A percentile compares a stretch with the other conserved stretches of the same genome.
These are phyloP conservation scores for Naematelia aurantialba DNA, from an alignment of 768 basidiomycete genomes.

Conservation along the genomic window DNA sequence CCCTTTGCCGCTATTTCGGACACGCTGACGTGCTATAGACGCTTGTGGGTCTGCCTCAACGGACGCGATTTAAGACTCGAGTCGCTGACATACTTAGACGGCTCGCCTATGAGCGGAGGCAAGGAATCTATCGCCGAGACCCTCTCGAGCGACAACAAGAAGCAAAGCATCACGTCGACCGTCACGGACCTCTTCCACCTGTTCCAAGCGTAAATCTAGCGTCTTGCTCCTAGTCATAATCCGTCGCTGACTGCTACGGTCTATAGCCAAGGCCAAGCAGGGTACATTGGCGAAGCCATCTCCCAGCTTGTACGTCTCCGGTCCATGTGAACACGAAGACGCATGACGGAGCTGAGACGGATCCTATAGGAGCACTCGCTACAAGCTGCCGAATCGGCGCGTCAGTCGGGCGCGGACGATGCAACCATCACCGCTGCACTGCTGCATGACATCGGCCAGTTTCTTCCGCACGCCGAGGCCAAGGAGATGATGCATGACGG, in stretches of 20 bases:
- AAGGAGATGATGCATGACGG: conserved; percentile 10
- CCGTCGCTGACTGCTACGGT: not conserved
- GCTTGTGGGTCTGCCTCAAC: conserved; percentile 5
- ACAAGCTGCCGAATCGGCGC: conserved; percentile 10
- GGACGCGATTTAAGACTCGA: not conserved
- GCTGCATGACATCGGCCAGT: conserved; percentile 17
- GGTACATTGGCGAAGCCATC: conserved; percentile 18
- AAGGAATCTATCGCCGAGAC: conserved; percentile 17
- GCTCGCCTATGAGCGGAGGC: conserved; percentile 13
- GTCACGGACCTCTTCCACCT: conserved; percentile 8
- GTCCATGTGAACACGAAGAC: no score
- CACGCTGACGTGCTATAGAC: not conserved
- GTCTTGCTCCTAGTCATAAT: not conserved
- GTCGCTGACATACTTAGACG: conserved; percentile 2
- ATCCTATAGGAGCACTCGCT: conserved; percentile 10
- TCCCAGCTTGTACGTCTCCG: conserved; percentile 11
- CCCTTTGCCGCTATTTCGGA: not conserved
- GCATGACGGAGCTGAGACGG: not conserved
- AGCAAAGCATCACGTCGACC: not conserved
- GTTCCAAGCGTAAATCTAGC: conserved; percentile 1
- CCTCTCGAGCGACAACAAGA: not conserved
- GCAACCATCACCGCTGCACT: conserved; percentile 11
- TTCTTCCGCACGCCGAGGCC: conserved; percentile 9
- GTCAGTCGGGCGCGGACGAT: conserved; percentile 12
- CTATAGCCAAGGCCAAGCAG: conserved; percentile 14